Evolutionary conservation across 495 filamentous ascomycete species (phyloP), one percentile per base, ranked within the genome.

Genomic region (Penicillium ucsense): DNA sequence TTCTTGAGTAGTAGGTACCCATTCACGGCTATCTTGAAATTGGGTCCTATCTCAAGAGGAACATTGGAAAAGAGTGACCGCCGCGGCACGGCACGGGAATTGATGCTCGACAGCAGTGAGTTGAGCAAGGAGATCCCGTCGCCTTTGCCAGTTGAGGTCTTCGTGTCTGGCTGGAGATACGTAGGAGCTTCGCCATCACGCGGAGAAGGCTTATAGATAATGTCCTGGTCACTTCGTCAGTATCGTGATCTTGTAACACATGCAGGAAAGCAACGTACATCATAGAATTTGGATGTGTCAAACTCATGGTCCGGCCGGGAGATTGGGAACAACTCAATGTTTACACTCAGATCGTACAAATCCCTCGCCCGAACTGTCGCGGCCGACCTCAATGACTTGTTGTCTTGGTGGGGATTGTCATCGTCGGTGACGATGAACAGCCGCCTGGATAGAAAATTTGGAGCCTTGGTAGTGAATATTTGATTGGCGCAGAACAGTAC

Each of bases 341-440:
- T 81, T 8, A 96, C 88, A 6, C 91, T 90, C 5, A 97, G 73
- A 59, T 99, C 94, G 54, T 97, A 96, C 5, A 99, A 64, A 72
- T 99, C 94, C 59, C 92, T 92, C 28, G 92, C 94, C 34, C 89
- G 79, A 3, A 89, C 86, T 6, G 88, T 83, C 3, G 94, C 85
- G 12, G 83, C 80, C 36, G 84, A 85, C 35, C 81, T 83, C 20
- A 83, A 63, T 5, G 72, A 66, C 59, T 88, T 91, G 53, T 85
- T 83, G 3, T 77, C 68, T 2, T 64, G 73, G 59, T 95, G 88
- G 5, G 94, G 92, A 60, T 89, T 77, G 60, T 99, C 94, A 47
- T 95, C 85, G 57, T 97, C 90, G 3, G 94, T 95, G 47, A 99
- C 89, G 49, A 99, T 81, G 66, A 99, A 97, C 8, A 99, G 70